Percentiles rank a stretch among this genome's conserved stretches.
These are phyloP conservation scores for Debaryomyces tyrocola DNA, from an alignment of 805 yeast species.

Conservation along the genomic window DNA sequence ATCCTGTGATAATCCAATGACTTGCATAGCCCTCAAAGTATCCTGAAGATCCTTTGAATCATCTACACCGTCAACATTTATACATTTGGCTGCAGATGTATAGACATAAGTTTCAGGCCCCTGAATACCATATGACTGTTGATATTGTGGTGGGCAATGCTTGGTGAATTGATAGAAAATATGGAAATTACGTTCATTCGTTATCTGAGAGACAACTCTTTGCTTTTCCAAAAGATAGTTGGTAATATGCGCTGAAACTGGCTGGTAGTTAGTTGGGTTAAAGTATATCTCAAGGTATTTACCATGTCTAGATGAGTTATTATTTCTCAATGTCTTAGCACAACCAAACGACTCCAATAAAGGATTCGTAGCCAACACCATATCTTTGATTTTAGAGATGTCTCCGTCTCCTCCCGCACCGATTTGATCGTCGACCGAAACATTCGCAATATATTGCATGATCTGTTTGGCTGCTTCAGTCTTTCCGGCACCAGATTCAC, in stretches of 20 bases:
- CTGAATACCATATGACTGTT: constrained; percentile 86
- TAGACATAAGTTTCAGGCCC: constrained; percentile 90
- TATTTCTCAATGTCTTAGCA: constrained; percentile 87
- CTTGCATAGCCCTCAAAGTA: constrained; percentile 81
- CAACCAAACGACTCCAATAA: constrained; percentile 89
- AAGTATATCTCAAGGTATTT: constrained; percentile 90
- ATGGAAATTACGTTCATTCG: constrained; percentile 93
- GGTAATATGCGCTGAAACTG: constrained; percentile 93
- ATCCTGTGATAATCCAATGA: constrained; percentile 75
- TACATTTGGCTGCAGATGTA: constrained; percentile 84
- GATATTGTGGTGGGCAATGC: constrained; percentile 80
- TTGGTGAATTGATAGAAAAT: constrained; percentile 95
- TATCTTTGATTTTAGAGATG: constrained; percentile 87
- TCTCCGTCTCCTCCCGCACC: constrained; percentile 51
- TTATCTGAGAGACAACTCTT: constrained; percentile 93
- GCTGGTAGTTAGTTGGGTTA: constrained; percentile 70
- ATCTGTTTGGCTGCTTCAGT: constrained; percentile 97
- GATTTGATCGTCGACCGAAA: constrained; percentile 53
- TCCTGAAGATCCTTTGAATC: constrained; percentile 78
- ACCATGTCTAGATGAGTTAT: constrained; percentile 90
- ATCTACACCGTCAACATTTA: constrained; percentile 81
- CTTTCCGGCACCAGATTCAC: constrained; percentile 98
- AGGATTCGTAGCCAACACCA: constrained; percentile 97
- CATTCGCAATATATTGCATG: constrained; percentile 95
- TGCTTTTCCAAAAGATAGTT: constrained; percentile 92